These are phyloP conservation scores for Bertia moriformis DNA, from an alignment of 2,329 filamentous ascomycete genomes.

Conservation along the genomic window DNA sequence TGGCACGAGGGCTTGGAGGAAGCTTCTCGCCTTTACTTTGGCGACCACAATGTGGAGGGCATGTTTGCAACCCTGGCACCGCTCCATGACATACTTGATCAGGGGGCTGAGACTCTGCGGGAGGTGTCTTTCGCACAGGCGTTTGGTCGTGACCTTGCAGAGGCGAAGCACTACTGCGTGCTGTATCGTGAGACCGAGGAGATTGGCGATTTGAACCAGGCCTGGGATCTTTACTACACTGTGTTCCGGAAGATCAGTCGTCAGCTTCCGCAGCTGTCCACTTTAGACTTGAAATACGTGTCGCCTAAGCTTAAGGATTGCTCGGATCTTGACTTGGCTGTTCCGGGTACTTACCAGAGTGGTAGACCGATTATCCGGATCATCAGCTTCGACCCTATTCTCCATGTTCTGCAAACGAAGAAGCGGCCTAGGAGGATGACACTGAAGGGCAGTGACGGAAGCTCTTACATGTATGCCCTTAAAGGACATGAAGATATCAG, in stretches of 20 bases:
- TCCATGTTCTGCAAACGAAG: conserved; percentile 90
- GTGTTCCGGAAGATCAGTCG: conserved; percentile 91
- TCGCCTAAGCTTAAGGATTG: conserved; percentile 83
- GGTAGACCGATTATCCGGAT: conserved; percentile 65
- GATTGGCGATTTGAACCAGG: conserved; percentile 87
- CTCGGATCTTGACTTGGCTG: conserved; percentile 74
- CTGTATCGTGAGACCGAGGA: conserved; percentile 82
- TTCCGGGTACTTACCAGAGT: conserved; percentile 77
- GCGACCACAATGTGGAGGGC: conserved; percentile 90
- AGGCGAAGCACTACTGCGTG: conserved; percentile 90
- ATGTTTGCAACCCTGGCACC: conserved; percentile 89
- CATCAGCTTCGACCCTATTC: conserved; percentile 74
- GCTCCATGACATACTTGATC: conserved; percentile 79
- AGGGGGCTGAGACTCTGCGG: conserved; percentile 78
- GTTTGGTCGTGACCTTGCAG: conserved; percentile 85
- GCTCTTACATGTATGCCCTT: conserved; percentile 72
- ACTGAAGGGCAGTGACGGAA: conserved; percentile 77
- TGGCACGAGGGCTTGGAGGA: conserved; percentile 98
- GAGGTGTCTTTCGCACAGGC: conserved; percentile 97
- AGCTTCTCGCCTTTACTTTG: conserved; percentile 90
- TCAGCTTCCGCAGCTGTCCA: conserved; percentile 83
- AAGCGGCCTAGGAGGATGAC: conserved; percentile 84
- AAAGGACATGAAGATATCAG: conserved; percentile 99
- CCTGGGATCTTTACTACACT: conserved; percentile 98
- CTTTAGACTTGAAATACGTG: conserved; percentile 87